Base-by-base conservation (phyloP, 192 early-diverging fungal species). In the Coemansia sp. region DNA sequence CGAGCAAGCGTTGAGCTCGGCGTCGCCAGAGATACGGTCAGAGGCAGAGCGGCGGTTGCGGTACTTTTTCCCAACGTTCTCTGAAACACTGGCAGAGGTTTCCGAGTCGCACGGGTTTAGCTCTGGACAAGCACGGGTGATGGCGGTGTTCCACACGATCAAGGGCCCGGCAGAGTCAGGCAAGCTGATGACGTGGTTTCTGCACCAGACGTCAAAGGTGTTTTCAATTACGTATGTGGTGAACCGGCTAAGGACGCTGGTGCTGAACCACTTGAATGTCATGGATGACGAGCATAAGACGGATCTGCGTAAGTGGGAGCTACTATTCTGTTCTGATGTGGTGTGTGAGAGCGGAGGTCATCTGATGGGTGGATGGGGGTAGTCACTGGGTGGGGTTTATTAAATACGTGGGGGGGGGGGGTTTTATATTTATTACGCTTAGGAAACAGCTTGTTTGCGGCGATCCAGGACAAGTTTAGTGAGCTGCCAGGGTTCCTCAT, bases 21-120 rank as follows among this genome's bases (percentile, higher is more conserved):
- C 87, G 25, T 75, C 77, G 27, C 77, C 80, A 25, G 82, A 87
- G 70, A 76, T 83, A 72, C 89, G 90, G 46, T 69, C 78, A 31
- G 85, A 90, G 67, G 90, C 89, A 12, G 93, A 95, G 73, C 80
- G 85, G 48, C 75, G 88, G 45, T 81, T 95, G 48, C 89, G 92
- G 55, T 84, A 89, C 71, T 88, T 86, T 45, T 95, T 95, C 63
- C 94, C 94, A 42, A 93, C 94, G 25, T 95, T 95, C 73, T 87
- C 91, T 7, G 90, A 92, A 63, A 73, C 74, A 19, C 67, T 63
- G 63, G 70, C 77, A 0, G 82, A 84, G 57, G 60, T 76, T 25
- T 67, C 68, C 12, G 80, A 70, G n/a, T 67, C 67, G 48, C 76
- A 75, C 19, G 80, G 72, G 32, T 64, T 75, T 39, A 74, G 72